Percentiles rank a stretch among this genome's conserved stretches.
Conservation (phyloP, 352 stramenopile genomes). For the Hyaloperonospora arabidopsidis region DNA sequence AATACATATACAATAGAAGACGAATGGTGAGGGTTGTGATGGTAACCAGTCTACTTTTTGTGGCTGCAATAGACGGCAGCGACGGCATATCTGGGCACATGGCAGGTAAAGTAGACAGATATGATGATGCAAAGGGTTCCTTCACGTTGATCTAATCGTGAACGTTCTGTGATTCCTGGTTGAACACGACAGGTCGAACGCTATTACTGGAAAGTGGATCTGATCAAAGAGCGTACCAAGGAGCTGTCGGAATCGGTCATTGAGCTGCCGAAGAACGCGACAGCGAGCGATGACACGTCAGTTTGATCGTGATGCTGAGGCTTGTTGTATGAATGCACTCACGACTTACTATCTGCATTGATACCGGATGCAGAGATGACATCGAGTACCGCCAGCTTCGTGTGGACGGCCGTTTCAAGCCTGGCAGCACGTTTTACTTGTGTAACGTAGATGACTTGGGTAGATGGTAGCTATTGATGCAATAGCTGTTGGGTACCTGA, state of each 20-base stretch:
- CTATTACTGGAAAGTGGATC: conserved; percentile 86
- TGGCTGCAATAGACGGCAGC: conserved; percentile 39
- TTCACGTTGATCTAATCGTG: too few species aligned
- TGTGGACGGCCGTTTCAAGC: conserved; percentile 58
- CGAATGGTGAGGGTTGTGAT: not conserved
- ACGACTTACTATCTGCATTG: conserved; percentile 6
- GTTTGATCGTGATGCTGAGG: conserved; percentile 4
- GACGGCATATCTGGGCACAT: conserved; percentile 67
- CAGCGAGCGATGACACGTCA: conserved; percentile 49
- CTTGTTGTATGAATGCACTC: conserved; percentile 7
- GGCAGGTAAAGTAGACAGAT: conserved; percentile 44
- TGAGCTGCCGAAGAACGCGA: conserved; percentile 54
- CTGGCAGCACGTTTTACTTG: conserved; percentile 71
- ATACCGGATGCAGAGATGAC: conserved; percentile 36
- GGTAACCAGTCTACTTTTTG: not conserved
- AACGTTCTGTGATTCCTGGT: not conserved
- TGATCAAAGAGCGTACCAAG: conserved; percentile 79
- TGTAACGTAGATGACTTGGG: conserved; percentile 32
- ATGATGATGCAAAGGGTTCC: too few species aligned
- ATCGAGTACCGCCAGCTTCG: conserved; percentile 76
- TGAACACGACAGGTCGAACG: conserved; percentile 50
- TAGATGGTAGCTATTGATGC: not conserved
- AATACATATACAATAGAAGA: not conserved
- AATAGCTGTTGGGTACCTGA: conserved; percentile 1
- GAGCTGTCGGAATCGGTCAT: conserved; percentile 55